These are phyloP conservation scores for Vanrija sp. DNA, from an alignment of 1,284 basidiomycete species.

Conservation along the genomic window DNA sequence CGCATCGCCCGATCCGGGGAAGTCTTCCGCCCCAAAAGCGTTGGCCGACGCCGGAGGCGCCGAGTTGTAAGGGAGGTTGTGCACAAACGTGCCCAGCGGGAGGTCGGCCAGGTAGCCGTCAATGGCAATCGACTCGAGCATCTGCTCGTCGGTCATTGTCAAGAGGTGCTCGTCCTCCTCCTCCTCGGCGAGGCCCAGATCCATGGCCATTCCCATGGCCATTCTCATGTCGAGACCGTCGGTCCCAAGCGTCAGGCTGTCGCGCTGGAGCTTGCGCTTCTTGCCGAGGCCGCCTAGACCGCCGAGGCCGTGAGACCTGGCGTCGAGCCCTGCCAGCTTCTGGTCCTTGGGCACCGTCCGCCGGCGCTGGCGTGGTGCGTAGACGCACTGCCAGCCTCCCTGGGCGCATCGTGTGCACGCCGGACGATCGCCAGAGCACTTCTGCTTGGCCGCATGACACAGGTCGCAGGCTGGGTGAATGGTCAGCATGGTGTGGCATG, in stretches of 20 bases:
- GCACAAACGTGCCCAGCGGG: conserved; percentile 42
- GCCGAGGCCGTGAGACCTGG: not conserved
- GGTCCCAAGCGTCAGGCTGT: conserved; percentile 23
- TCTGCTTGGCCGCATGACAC: conserved; percentile 48
- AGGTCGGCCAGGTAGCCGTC: conserved; percentile 49
- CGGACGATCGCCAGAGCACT: conserved; percentile 48
- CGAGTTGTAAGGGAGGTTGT: conserved; percentile 41
- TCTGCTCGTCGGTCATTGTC: conserved; percentile 43
- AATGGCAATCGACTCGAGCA: conserved; percentile 46
- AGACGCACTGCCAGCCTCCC: conserved; percentile 45
- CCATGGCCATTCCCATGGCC: conserved; percentile 47
- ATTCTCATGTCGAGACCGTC: conserved; percentile 43
- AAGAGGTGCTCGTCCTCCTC: conserved; percentile 44
- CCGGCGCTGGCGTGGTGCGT: conserved; percentile 46
- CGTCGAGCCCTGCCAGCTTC: conserved; percentile 24
- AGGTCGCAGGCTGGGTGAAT: conserved; percentile 44
- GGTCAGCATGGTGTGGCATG: not conserved
- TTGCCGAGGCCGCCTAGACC: conserved; percentile 16
- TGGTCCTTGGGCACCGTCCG: conserved; percentile 46
- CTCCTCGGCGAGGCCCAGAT: conserved; percentile 42
- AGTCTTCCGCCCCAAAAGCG: conserved; percentile 31
- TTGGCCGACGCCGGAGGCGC: conserved; percentile 14
- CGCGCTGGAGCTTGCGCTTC: conserved; percentile 40
- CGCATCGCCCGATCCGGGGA: conserved; percentile 24
- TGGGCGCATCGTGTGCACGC: conserved; percentile 44